A percentile compares a stretch with the other conserved stretches of the same genome.
phyloP scores from a whole-genome alignment of 108 stramenopile genomes.

The Craspedostauros australis region DNA sequence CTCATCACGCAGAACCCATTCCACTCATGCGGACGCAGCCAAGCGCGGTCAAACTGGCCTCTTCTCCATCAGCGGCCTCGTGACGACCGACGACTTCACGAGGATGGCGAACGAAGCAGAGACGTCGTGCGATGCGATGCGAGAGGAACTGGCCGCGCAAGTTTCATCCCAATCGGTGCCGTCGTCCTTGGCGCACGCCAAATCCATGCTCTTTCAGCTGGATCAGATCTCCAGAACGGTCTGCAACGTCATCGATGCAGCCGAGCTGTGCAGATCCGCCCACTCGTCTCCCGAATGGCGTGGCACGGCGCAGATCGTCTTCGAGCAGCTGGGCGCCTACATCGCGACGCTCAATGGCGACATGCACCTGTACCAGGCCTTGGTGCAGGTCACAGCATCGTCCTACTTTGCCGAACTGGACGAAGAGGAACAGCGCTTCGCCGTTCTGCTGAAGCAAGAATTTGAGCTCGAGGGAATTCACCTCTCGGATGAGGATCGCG shows the following conservation, averaged over 20 bases:
- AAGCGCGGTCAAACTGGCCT: too few relatives aligned
- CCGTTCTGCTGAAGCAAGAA: constrained; percentile 60
- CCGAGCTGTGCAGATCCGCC: constrained; percentile 86
- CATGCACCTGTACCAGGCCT: constrained; percentile 48
- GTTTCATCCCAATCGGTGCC: constrained; percentile 1
- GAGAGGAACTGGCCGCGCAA: constrained; percentile 19
- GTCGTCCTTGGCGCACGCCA: constrained; percentile 32
- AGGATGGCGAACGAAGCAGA: constrained; percentile 52
- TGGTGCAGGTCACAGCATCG: constrained; percentile 15
- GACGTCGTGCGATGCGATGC: constrained; percentile 47
- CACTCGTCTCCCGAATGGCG: constrained; percentile 74
- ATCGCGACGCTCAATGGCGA: constrained; percentile 88
- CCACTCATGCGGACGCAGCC: too few relatives aligned
- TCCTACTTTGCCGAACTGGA: constrained; percentile 27
- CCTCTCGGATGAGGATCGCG: constrained; percentile 63
- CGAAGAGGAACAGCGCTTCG: constrained; percentile 75
- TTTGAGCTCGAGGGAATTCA: constrained; percentile 95
- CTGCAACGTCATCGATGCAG: constrained; percentile 94
- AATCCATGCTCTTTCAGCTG: constrained; percentile 52
- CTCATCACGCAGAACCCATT: too few relatives aligned
- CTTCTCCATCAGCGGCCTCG: constrained; percentile 58
- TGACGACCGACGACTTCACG: constrained; percentile 56
- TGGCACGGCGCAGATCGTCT: constrained; percentile 67
- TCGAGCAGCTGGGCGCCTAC: constrained; percentile 70
- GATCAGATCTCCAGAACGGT: constrained; percentile 85